A percentile compares a stretch with the other conserved stretches of the same genome.
Evolutionary conservation across 352 stramenopile species (phyloP).

Genomic region (Peronospora belbahrii): DNA sequence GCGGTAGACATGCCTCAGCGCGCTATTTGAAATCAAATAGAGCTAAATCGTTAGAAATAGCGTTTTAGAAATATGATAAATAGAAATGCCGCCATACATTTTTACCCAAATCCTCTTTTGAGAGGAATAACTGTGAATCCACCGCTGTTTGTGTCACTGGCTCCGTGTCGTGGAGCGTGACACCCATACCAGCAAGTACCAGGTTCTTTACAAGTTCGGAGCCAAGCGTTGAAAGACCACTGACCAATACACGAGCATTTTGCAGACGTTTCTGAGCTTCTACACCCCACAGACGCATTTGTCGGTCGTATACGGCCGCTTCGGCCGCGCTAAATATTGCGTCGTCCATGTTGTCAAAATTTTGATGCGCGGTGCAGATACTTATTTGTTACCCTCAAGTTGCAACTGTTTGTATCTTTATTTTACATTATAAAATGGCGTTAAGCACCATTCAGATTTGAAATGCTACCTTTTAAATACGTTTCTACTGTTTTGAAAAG

Average conservation of each 20-base stretch:
- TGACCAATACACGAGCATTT: conserved; percentile 84
- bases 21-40: conserved; percentile 28
- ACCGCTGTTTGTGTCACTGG: conserved; percentile 39
- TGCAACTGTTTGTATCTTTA: too few species aligned
- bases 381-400: neutral
- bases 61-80: conserved; percentile 1
- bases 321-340: conserved; percentile 70
- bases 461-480: too few species aligned
- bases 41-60: neutral
- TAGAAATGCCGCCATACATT: conserved; percentile 36
- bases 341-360: neutral
- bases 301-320: conserved; percentile 95
- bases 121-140: conserved; percentile 84
- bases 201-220: conserved; percentile 97
- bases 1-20: conserved; percentile 63
- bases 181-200: conserved; percentile 91
- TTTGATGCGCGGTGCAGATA: too few species aligned
- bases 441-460: too few species aligned
- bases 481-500: too few species aligned
- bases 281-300: conserved; percentile 98
- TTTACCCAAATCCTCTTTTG: conserved; percentile 49
- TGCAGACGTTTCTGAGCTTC: conserved; percentile 93
- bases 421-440: too few species aligned
- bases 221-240: conserved; percentile 72
- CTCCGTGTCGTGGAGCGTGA: conserved; percentile 87